Evolutionary conservation across 2,329 filamentous ascomycete species (phyloP), one percentile per base, ranked within the genome.

Genomic region (Tolypocladium album): DNA sequence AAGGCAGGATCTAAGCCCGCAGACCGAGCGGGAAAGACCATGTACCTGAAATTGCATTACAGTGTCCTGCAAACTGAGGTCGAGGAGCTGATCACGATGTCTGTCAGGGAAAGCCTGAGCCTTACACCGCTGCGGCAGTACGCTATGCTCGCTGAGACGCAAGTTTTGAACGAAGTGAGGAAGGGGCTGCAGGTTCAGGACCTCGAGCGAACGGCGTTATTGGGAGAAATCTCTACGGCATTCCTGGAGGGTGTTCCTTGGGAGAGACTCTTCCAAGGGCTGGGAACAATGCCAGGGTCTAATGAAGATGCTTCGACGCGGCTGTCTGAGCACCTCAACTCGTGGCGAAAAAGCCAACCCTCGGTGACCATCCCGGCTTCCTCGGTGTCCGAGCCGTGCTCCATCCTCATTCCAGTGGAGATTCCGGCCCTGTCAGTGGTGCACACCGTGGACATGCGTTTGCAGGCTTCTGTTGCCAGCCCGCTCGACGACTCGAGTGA

Each of bases 351-450:
- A n/a, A 60, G 62, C 6, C 66, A 73, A 34, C 61, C 67, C 15
- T 66, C 60, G 7, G 59, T 77, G 15, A 40, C 63, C 2, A 62
- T 76, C 0, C 62, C 68, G 9, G 59, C 67, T 3, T 57, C 61
- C 1, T 61, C 67, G 7, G 58, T 59, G 1, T 62, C 64, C 6
- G 76, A 81, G 24, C 64, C 78, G 72, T 62, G 81, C 82, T 86
- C 85, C 15, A 92, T 99, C 66, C 79, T 88, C 38, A 95, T 99
- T 58, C 90, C 92, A 0, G 92, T 99, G 17, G 91, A 96, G 61
- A 85, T 99, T 1, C 93, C 93, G 0, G 86, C 88, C 1, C 80
- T 96, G 2, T 85, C 90, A 56, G 84, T 96, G 24, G 83, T 97
- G 0, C 89, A 96, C 72, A 95, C 89, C 0, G 88, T 88, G 3